phyloP scores from a whole-genome alignment of 176 grass and related monocot species.

The Eragrostis curvula region DNA sequence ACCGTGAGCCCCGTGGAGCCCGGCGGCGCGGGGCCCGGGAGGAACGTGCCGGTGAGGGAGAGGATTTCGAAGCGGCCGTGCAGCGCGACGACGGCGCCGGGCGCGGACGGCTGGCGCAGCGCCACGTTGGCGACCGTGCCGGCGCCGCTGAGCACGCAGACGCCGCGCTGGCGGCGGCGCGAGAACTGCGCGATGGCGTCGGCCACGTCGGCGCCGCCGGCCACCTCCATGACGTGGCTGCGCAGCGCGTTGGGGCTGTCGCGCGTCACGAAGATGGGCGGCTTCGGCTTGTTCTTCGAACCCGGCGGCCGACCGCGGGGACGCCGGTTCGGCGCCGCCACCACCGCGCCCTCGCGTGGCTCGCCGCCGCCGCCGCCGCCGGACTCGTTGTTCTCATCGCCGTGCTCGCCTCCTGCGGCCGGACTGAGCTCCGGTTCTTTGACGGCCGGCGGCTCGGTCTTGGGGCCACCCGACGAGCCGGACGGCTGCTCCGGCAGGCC shows the following conservation, averaged over 20 bases:
- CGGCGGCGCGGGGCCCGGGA: slow-evolving; percentile 81
- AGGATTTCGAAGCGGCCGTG: slow-evolving; percentile 97
- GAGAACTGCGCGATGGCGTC: slow-evolving; percentile 93
- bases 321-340: slow-evolving; percentile 58
- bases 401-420: slow-evolving; percentile 31
- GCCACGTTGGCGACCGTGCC: slow-evolving; percentile 89
- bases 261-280: slow-evolving; percentile 91
- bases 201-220: slow-evolving; percentile 78
- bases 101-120: slow-evolving; percentile 81
- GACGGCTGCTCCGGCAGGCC: slow-evolving; percentile 68
- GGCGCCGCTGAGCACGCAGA: slow-evolving; percentile 90
- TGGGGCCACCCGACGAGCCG: slow-evolving; percentile 51
- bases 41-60: slow-evolving; percentile 87
- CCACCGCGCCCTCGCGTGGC: slow-evolving; percentile 64
- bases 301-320: slow-evolving; percentile 89
- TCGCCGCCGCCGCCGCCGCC: slow-evolving; percentile 57
- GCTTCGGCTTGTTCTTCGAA: slow-evolving; percentile 97
- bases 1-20: slow-evolving; percentile 93
- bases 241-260: slow-evolving; percentile 92
- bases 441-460: slow-evolving; percentile 41
- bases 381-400: slow-evolving; percentile 58
- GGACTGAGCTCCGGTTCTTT: slow-evolving; percentile 48
- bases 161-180: slow-evolving; percentile 82
- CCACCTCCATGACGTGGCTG: slow-evolving; percentile 97
- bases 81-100: slow-evolving; percentile 73